Percentiles rank a stretch among this genome's conserved stretches.
Evolutionary conservation across 495 filamentous ascomycete species (phyloP).

Genomic region (Polyplosphaeria fusca): DNA sequence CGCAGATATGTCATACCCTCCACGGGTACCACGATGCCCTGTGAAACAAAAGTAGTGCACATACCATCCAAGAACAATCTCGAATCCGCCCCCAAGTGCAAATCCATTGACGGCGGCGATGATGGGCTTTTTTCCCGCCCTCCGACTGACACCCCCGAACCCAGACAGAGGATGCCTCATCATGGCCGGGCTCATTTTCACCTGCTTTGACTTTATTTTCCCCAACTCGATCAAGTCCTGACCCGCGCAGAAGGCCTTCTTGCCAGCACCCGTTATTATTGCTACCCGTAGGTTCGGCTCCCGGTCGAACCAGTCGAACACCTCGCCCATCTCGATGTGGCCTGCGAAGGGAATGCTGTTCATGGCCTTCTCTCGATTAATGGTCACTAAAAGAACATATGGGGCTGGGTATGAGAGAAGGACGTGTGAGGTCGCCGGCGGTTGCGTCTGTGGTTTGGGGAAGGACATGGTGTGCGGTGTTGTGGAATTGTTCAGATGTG

Average conservation of each 20-base stretch:
- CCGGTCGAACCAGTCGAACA: slow-evolving; percentile 57
- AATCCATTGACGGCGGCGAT: slow-evolving; percentile 39
- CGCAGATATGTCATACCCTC: too few species aligned
- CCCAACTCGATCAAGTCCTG: slow-evolving; percentile 49
- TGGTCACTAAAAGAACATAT: slow-evolving; percentile 36
- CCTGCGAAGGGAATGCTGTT: slow-evolving; percentile 44
- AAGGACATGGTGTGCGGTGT: slow-evolving; percentile 5
- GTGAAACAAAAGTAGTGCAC: neutral
- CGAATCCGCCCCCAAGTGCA: slow-evolving; percentile 38
- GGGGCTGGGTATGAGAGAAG: slow-evolving; percentile 36
- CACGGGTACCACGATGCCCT: neutral
- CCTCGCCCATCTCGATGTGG: slow-evolving; percentile 51
- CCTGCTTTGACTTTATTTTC: slow-evolving; percentile 17
- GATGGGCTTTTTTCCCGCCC: slow-evolving; percentile 37
- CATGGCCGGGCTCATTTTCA: slow-evolving; percentile 13
- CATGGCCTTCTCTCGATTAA: slow-evolving; percentile 34
- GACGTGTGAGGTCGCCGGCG: slow-evolving; percentile 28
- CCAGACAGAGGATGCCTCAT: slow-evolving; percentile 34
- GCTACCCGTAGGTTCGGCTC: slow-evolving; percentile 55
- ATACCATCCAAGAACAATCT: slow-evolving; percentile 38
- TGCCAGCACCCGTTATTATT: slow-evolving; percentile 54
- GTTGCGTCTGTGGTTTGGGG: slow-evolving; percentile 16
- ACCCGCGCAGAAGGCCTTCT: slow-evolving; percentile 57
- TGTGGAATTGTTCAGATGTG: neutral
- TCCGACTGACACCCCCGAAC: slow-evolving; percentile 34